phyloP scores from a whole-genome alignment of 2,329 filamentous ascomycete species.

The Sporothrix mexicana region DNA sequence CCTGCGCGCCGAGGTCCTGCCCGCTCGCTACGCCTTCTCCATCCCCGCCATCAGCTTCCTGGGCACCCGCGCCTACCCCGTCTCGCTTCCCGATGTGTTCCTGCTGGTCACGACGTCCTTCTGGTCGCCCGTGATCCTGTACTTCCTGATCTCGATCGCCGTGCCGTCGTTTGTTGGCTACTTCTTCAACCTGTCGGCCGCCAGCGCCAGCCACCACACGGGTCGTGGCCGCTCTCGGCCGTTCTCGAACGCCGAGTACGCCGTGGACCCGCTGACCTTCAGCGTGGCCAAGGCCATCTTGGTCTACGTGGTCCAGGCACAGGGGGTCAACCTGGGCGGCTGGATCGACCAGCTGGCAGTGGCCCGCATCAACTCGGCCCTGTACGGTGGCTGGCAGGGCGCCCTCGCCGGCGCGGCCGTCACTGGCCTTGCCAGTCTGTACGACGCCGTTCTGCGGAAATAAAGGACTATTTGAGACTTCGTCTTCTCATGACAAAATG shows the following conservation, averaged over 20 bases:
- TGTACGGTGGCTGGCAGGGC: constrained; percentile 75
- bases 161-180: constrained; percentile 77
- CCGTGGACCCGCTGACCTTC: constrained; percentile 85
- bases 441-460: constrained; percentile 77
- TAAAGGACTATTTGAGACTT: constrained; percentile 44
- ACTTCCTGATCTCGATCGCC: constrained; percentile 73
- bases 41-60: constrained; percentile 66
- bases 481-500: not conserved
- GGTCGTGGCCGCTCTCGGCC: constrained; percentile 52
- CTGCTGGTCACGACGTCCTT: constrained; percentile 75
- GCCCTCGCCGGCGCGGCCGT: constrained; percentile 72
- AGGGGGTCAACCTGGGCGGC: constrained; percentile 67
- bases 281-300: constrained; percentile 86
- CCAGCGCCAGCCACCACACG: constrained; percentile 48
- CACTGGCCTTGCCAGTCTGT: constrained; percentile 71
- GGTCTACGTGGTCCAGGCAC: constrained; percentile 79
- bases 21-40: constrained; percentile 74
- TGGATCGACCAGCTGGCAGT: constrained; percentile 66
- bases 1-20: constrained; percentile 72
- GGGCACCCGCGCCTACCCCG: constrained; percentile 61
- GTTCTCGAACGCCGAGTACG: constrained; percentile 55
- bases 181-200: constrained; percentile 84
- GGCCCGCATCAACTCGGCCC: constrained; percentile 65
- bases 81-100: constrained; percentile 82
- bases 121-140: constrained; percentile 82